Evolutionary conservation across 768 basidiomycete genomes (phyloP).

Genomic region (Suillus bovinus): DNA sequence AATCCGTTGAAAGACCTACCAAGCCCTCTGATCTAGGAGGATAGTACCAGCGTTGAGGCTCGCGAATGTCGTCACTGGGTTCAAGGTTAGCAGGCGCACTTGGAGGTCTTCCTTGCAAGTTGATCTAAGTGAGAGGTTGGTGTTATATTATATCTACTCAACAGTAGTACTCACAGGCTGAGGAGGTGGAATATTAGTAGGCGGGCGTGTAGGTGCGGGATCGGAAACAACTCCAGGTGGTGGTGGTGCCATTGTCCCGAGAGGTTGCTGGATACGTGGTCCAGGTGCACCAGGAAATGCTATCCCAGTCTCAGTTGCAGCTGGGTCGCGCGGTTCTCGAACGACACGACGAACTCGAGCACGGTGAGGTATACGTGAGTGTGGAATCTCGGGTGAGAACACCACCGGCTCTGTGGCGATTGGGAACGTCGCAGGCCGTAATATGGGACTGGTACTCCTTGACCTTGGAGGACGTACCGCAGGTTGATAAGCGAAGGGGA

Average conservation of each 20-base stretch:
- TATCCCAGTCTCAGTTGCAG: not conserved
- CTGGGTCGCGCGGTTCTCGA: not conserved
- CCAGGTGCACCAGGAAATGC: not conserved
- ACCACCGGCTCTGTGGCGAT: conserved; percentile 18
- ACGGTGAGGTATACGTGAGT: conserved; percentile 2
- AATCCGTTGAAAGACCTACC: conserved; percentile 15
- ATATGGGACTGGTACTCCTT: conserved; percentile 42
- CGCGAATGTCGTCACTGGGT: conserved; percentile 17
- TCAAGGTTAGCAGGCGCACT: conserved; percentile 26
- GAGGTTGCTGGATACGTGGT: not conserved
- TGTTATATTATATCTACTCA: not conserved
- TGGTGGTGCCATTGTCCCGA: conserved; percentile 10
- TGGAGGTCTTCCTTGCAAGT: conserved; percentile 15
- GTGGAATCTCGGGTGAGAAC: conserved; percentile 23
- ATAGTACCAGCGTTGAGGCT: conserved; percentile 26
- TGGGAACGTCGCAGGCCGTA: conserved; percentile 30
- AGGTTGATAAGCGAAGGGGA: conserved; percentile 57
- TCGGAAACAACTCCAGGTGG: conserved; percentile 13
- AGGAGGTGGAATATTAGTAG: conserved; percentile 26
- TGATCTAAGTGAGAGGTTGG: not conserved
- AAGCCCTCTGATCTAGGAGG: conserved; percentile 12
- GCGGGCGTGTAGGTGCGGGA: conserved; percentile 2
- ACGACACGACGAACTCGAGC: not conserved
- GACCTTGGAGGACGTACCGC: conserved; percentile 39
- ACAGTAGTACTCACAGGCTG: conserved; percentile 17